A percentile compares a stretch with the other conserved stretches of the same genome.
Evolutionary conservation across 176 grass and related monocot species (phyloP).

Genomic region (Aegilops tauschii): DNA sequence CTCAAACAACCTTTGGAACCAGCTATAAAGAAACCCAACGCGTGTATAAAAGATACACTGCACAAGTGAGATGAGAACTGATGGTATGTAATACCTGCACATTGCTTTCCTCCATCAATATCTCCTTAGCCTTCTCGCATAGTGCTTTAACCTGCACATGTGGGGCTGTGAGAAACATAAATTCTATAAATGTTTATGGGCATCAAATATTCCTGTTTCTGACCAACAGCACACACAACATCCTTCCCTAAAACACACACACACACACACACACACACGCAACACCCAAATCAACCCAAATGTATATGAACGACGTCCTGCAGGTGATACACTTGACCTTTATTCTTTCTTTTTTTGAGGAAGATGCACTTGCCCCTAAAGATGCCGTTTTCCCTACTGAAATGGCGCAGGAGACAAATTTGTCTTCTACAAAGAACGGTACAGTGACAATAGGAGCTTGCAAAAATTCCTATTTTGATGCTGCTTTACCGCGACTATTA

Average conservation of each 20-base stretch:
- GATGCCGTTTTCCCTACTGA: background rate
- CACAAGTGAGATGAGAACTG: conserved; percentile 1
- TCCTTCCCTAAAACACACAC: no score
- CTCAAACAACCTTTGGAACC: background rate
- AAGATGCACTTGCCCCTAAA: background rate
- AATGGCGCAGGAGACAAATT: background rate
- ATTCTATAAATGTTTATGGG: background rate
- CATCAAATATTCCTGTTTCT: conserved; percentile 27
- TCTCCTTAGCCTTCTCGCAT: conserved; percentile 96
- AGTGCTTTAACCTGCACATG: conserved; percentile 73
- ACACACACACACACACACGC: no score
- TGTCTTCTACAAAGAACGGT: background rate
- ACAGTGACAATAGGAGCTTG: background rate
- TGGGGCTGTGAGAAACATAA: conserved; percentile 16
- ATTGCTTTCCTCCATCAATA: conserved; percentile 96
- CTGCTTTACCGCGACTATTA: background rate
- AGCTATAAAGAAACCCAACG: background rate
- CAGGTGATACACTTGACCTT: background rate
- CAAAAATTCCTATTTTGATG: conserved; percentile 14
- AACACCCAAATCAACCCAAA: background rate
- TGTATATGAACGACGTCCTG: background rate
- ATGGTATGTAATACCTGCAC: conserved; percentile 63
- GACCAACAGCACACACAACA: background rate
- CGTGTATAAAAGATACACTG: conserved; percentile 9
- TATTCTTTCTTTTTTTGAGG: background rate